phyloP scores from a whole-genome alignment of 306 rosid species.

The Parietaria judaica region DNA sequence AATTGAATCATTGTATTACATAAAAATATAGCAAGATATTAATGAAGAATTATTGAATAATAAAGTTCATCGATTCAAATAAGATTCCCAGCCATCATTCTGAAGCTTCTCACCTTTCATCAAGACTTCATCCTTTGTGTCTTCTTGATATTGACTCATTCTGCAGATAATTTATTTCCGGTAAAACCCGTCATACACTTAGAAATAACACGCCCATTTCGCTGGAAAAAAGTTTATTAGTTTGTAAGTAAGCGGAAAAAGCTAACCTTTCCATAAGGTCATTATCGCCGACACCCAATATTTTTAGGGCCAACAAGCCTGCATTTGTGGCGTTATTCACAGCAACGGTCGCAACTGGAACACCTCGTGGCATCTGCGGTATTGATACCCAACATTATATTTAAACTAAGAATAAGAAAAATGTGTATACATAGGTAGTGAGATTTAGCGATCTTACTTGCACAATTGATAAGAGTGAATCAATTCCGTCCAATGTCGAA shows the following conservation, averaged over 20 bases:
- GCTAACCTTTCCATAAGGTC: conserved; percentile 50
- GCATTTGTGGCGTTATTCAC: conserved; percentile 80
- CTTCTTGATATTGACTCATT: conserved; percentile 67
- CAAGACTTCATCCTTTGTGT: conserved; percentile 50
- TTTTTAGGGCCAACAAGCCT: conserved; percentile 60
- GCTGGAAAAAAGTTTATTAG: neutral
- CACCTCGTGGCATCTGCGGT: conserved; percentile 80
- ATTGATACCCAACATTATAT: conserved; percentile 4
- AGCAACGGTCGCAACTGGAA: conserved; percentile 84
- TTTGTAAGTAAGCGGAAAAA: neutral
- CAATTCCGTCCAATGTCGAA: conserved; percentile 68
- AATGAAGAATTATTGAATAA: no score
- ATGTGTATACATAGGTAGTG: neutral
- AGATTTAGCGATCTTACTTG: conserved; percentile 39
- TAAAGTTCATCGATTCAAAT: conserved; percentile 20
- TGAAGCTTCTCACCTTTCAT: conserved; percentile 54
- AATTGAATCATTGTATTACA: no score
- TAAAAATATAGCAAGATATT: no score
- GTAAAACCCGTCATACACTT: conserved; percentile 7
- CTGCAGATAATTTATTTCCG: conserved; percentile 33
- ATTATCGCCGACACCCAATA: conserved; percentile 34
- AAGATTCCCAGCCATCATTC: conserved; percentile 62
- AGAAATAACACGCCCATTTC: no score
- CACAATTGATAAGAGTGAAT: conserved; percentile 79
- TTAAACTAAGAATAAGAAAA: neutral